Conservation (phyloP, 78 protist genomes). For the Dictyostelium citrinum region DNA sequence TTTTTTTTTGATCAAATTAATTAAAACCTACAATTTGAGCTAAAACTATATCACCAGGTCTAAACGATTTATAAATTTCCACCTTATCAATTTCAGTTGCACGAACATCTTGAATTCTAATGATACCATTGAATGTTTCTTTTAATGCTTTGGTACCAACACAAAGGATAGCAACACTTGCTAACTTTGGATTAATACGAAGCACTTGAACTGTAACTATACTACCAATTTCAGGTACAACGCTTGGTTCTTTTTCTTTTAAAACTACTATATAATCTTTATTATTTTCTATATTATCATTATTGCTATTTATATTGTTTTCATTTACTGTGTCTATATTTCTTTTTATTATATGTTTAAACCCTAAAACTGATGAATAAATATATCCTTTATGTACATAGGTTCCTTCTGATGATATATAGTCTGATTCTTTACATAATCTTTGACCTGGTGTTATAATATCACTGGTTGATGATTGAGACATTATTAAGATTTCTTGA, state of each 20-base stretch:
- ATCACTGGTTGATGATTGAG: background rate
- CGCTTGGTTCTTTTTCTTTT: slow-evolving; percentile 74
- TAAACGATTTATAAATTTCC: slow-evolving; percentile 87
- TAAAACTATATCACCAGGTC: slow-evolving; percentile 89
- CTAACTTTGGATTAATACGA: slow-evolving; percentile 70
- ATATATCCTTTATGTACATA: slow-evolving; percentile 61
- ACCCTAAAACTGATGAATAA: slow-evolving; percentile 66
- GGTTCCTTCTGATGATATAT: slow-evolving; percentile 67
- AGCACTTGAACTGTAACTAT: slow-evolving; percentile 80
- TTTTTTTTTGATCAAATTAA: too few species aligned
- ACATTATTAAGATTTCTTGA: background rate
- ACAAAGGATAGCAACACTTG: slow-evolving; percentile 78
- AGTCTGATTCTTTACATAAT: slow-evolving; percentile 37
- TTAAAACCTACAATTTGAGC: slow-evolving; percentile 81
- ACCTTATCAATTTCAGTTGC: slow-evolving; percentile 90
- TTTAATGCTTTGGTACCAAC: slow-evolving; percentile 73
- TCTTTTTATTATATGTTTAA: slow-evolving; percentile 31
- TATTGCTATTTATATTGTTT: background rate
- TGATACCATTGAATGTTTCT: slow-evolving; percentile 79
- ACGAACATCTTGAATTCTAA: slow-evolving; percentile 86
- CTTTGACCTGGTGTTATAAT: slow-evolving; percentile 70
- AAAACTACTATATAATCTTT: slow-evolving; percentile 64
- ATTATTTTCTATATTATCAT: background rate
- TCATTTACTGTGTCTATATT: background rate
- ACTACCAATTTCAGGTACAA: slow-evolving; percentile 78